These are phyloP conservation scores for Nyctanthes arbortristis DNA, from an alignment of 257 asterid species.

Conservation along the genomic window DNA sequence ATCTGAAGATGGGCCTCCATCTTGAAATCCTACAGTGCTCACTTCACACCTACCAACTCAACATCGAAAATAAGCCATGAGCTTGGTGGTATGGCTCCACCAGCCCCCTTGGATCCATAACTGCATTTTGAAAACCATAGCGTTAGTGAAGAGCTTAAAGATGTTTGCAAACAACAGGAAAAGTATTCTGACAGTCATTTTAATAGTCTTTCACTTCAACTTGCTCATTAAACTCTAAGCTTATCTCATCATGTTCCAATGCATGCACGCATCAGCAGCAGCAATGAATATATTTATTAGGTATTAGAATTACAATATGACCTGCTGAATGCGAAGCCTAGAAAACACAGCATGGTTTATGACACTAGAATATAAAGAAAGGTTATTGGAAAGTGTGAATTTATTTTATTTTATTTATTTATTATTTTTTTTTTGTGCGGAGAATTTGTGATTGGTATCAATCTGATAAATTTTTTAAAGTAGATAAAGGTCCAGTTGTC, in stretches of 20 bases:
- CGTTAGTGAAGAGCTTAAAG: neutral
- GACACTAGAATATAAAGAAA: too few relatives aligned
- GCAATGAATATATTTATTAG: neutral
- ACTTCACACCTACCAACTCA: conserved; percentile 70
- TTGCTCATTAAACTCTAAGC: too few relatives aligned
- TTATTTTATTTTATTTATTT: too few relatives aligned
- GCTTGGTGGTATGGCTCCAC: conserved; percentile 69
- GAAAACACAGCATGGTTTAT: neutral
- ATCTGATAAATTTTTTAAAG: too few relatives aligned
- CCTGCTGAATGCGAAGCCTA: neutral
- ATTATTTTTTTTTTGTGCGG: too few relatives aligned
- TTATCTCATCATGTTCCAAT: neutral
- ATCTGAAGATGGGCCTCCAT: neutral
- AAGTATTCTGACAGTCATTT: too few relatives aligned
- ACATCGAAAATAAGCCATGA: conserved; percentile 88
- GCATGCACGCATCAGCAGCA: neutral
- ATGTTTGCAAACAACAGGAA: too few relatives aligned
- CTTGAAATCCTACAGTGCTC: conserved; percentile 10
- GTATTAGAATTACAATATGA: neutral
- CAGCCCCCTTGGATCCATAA: conserved; percentile 71
- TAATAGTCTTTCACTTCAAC: too few relatives aligned
- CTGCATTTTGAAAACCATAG: conserved; percentile 41
- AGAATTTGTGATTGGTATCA: too few relatives aligned
- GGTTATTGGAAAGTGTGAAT: too few relatives aligned
- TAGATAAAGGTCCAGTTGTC: too few relatives aligned